phyloP scores from a whole-genome alignment of 2,329 filamentous ascomycete genomes.

The Colletotrichum neosansevieriae region DNA sequence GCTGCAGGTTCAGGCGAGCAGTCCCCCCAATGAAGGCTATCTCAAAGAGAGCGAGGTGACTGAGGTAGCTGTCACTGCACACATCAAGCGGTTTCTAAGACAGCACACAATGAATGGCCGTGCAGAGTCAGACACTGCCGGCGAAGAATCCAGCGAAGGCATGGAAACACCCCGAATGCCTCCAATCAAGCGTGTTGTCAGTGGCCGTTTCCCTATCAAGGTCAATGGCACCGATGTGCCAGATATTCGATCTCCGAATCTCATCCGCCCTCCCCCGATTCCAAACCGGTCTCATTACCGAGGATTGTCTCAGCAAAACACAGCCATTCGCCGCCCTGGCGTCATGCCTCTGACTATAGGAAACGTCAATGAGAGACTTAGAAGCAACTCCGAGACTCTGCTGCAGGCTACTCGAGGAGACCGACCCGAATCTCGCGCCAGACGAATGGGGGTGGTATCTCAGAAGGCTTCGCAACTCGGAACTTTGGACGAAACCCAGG shows the following conservation, averaged over 20 bases:
- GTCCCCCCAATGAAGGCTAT: constrained; percentile 66
- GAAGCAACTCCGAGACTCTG: constrained; percentile 74
- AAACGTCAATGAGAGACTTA: constrained; percentile 75
- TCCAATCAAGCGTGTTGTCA: constrained; percentile 69
- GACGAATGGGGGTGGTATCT: constrained; percentile 74
- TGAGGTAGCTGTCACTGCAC: constrained; percentile 69
- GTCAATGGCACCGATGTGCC: constrained; percentile 79
- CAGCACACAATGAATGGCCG: constrained; percentile 64
- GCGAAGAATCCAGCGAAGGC: constrained; percentile 77
- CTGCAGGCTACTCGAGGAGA: constrained; percentile 62
- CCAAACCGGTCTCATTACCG: constrained; percentile 86
- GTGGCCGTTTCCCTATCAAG: constrained; percentile 76
- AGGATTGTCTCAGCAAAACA: constrained; percentile 76
- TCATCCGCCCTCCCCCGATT: constrained; percentile 78
- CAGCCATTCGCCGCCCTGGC: constrained; percentile 74
- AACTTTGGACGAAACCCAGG: constrained; percentile 72
- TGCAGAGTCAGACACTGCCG: constrained; percentile 66
- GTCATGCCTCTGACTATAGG: constrained; percentile 79
- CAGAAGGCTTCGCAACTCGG: constrained; percentile 71
- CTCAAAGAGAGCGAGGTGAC: constrained; percentile 74
- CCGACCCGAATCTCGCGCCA: constrained; percentile 65
- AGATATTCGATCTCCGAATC: constrained; percentile 75
- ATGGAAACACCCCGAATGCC: constrained; percentile 83
- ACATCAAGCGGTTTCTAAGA: constrained; percentile 72
- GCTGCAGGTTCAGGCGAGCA: constrained; percentile 68